Conservation (phyloP, 2,329 filamentous ascomycete genomes). For the Xylariales sp. region DNA sequence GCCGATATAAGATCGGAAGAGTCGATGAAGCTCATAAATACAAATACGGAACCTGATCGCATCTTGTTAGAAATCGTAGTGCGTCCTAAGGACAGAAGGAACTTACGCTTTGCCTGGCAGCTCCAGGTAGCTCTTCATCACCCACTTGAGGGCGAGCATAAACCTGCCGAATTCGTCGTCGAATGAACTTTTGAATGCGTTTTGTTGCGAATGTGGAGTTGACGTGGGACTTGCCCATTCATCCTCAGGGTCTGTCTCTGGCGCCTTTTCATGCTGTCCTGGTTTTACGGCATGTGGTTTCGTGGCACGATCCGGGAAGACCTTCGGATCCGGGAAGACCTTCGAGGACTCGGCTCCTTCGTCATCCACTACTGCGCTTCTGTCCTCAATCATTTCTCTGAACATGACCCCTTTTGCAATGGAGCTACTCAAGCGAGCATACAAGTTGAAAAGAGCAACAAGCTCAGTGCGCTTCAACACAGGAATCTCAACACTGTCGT, state of each 20-base stretch:
- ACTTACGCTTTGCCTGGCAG: conserved; percentile 51
- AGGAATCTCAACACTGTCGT: conserved; percentile 58
- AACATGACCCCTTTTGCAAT: conserved; percentile 73
- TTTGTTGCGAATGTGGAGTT: no score
- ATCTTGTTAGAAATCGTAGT: no score
- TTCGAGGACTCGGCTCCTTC: conserved; percentile 13
- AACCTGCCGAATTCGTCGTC: conserved; percentile 63
- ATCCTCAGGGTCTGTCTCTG: conserved; percentile 33
- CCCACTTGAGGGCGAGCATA: conserved; percentile 57
- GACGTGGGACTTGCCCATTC: no score
- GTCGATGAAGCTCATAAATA: no score
- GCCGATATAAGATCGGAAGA: no score
- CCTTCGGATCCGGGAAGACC: background rate
- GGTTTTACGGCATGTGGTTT: conserved; percentile 38
- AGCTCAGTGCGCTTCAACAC: conserved; percentile 83
- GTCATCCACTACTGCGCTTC: conserved; percentile 12
- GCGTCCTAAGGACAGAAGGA: no score
- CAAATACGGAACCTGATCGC: no score
- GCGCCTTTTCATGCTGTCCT: conserved; percentile 29
- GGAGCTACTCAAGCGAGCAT: conserved; percentile 80
- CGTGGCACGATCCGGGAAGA: conserved; percentile 32
- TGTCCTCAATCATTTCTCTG: conserved; percentile 42
- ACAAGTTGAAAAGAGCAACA: conserved; percentile 91
- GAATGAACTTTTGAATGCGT: no score
- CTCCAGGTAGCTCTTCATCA: conserved; percentile 65